Conservation (phyloP, 1,284 basidiomycete species). For the Takashimella koratensis region DNA sequence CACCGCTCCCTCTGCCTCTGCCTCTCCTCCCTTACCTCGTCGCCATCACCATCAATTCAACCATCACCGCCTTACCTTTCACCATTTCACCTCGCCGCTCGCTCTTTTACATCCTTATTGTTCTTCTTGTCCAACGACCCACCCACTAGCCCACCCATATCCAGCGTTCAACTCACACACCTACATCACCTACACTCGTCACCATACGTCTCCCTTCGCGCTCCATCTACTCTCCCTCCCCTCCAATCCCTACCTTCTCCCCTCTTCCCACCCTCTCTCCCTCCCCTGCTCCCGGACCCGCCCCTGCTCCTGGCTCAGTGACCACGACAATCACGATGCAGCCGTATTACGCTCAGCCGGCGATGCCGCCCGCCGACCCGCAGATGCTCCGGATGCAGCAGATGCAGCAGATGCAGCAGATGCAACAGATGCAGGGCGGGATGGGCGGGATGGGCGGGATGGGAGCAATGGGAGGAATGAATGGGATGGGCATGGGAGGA, state of each 20-base stretch:
- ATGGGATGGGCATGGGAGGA: slow-evolving; percentile 5
- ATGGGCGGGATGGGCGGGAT: neutral
- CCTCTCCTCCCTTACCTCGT: neutral
- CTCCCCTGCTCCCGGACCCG: neutral
- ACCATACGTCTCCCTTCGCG: neutral
- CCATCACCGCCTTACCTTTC: neutral
- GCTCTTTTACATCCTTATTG: neutral
- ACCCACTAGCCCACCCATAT: neutral
- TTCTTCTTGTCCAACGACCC: neutral
- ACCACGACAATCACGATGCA: slow-evolving; percentile 3
- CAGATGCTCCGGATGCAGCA: slow-evolving; percentile 2
- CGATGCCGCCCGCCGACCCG: neutral
- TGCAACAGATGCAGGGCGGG: neutral
- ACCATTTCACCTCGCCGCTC: neutral
- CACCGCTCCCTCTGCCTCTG: too few relatives aligned
- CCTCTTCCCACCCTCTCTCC: slow-evolving; percentile 6
- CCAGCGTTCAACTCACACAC: too few relatives aligned
- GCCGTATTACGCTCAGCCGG: slow-evolving; percentile 9
- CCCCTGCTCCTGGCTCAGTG: neutral
- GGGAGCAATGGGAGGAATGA: slow-evolving; percentile 3
- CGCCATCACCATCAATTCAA: neutral
- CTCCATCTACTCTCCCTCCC: neutral
- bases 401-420: slow-evolving; percentile 1
- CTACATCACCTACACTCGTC: too few relatives aligned
- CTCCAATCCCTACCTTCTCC: neutral